phyloP scores from a whole-genome alignment of 352 stramenopile species.

The Detonula confervacea region DNA sequence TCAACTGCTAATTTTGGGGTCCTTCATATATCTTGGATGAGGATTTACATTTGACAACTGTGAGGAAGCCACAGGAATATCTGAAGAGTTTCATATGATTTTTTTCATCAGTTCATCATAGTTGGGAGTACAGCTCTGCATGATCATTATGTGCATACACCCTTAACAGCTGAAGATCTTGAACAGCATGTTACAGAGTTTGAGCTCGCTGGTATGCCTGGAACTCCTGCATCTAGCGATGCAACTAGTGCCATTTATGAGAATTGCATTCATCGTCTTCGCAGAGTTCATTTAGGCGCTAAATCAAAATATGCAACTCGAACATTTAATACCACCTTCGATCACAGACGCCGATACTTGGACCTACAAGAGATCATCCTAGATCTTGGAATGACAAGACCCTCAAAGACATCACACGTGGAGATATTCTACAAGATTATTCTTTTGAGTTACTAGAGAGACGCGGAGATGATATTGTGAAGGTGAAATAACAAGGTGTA shows the following conservation, averaged over 20 bases:
- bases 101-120: constrained; percentile 39
- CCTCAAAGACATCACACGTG: not conserved
- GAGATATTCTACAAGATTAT: not conserved
- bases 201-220: constrained; percentile 35
- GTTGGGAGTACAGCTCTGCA: constrained; percentile 24
- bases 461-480: constrained; percentile 2
- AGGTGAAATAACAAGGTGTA: constrained; percentile 16
- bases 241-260: constrained; percentile 35
- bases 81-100: not conserved
- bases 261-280: constrained; percentile 11
- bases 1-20: not conserved
- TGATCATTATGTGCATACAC: constrained; percentile 26
- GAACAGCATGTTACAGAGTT: constrained; percentile 11
- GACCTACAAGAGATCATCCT: constrained; percentile 41
- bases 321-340: constrained; percentile 41
- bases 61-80: constrained; percentile 1
- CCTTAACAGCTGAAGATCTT: not conserved
- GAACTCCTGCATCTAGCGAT: constrained; percentile 26
- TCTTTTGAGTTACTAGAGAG: not conserved
- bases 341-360: constrained; percentile 44
- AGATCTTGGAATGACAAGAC: not conserved
- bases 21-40: not conserved
- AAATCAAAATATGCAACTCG: constrained; percentile 36
- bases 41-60: constrained; percentile 5
- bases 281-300: constrained; percentile 14